Conservation (phyloP, 345 rosid species). For the Garcia nutans region DNA sequence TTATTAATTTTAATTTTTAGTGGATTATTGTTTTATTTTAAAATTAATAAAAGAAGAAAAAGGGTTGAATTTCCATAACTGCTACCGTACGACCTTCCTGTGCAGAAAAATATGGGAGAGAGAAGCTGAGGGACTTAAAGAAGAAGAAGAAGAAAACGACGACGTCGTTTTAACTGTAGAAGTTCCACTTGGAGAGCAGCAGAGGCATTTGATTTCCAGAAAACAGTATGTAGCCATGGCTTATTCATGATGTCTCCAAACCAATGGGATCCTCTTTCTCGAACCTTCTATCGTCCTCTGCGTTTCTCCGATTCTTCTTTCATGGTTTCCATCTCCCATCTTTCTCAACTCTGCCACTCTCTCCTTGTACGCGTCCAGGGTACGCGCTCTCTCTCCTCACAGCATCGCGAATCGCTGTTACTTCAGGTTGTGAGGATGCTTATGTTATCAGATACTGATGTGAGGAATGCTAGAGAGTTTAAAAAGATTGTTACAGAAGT, state of each 20-base stretch:
- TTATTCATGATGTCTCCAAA: constrained; percentile 55
- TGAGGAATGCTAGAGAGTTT: constrained; percentile 34
- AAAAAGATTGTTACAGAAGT: constrained; percentile 1
- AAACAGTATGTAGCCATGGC: constrained; percentile 60
- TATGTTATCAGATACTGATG: constrained; percentile 41
- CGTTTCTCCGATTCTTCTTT: constrained; percentile 26
- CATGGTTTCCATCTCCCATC: constrained; percentile 40
- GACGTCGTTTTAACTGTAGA: background rate
- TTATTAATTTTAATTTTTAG: too few relatives aligned
- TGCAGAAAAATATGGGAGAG: too few relatives aligned
- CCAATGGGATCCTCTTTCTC: constrained; percentile 45
- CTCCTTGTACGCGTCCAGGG: constrained; percentile 37
- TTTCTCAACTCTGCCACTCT: constrained; percentile 3
- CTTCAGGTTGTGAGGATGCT: constrained; percentile 52
- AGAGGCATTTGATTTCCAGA: constrained; percentile 35
- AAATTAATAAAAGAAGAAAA: too few relatives aligned
- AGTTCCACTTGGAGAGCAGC: constrained; percentile 20
- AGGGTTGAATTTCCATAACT: too few relatives aligned
- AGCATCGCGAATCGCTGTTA: constrained; percentile 26
- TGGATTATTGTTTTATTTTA: too few relatives aligned
- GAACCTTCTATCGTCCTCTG: constrained; percentile 44
- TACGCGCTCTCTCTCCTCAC: constrained; percentile 23
- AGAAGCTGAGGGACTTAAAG: too few relatives aligned
- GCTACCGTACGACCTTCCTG: too few relatives aligned
- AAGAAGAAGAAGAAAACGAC: background rate